Base-by-base conservation (phyloP, 495 filamentous ascomycete genomes). In the Talaromyces trachyspermus region DNA sequence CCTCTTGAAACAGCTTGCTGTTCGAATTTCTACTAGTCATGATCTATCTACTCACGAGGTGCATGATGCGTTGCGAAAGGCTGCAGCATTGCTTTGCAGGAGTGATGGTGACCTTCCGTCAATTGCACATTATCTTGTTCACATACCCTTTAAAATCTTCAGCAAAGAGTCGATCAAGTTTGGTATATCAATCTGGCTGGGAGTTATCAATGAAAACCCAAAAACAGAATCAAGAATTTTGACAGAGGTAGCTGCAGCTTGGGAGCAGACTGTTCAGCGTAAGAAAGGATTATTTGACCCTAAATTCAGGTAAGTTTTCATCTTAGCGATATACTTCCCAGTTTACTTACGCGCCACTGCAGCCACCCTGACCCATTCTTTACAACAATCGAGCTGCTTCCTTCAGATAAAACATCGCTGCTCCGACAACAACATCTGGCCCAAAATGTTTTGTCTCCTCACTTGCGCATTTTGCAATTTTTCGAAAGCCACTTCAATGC, bases 161-260 rank as follows among this genome's bases (percentile, higher is more conserved):
- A 90, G 85, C 4, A 95, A 94, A 63, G 88, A 95, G 59, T 86
- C 88, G 12, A 92, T 99, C 59, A 94, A 95, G 55, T 80, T 95
- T 7, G 94, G 94, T 14, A 83, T 97, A 24, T 95, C 90, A 14
- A 75, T 97, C 7, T 99, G 94, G 94, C 78, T 95, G 35, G 89
- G 90, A 22, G 84, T 96, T 5, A 96, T 97, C 54, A 90, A 97
- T 59, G 94, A 97, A 57, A 97, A 95, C 57, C 89, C 91, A 12
- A 75, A 74, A 38, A 79, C 95, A 66, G 87, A 95, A 58, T 72
- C 90, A 1, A 82, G 86, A 37, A 78, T 99, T 39, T 59, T 97
- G 18, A 77, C 78, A 36, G 87, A 94, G 56, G 83, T 97, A 49
- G 83, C 84, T 3, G 81, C 86, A 54, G 80, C 86, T 40, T 99